Evolutionary conservation across 208 protist genomes (phyloP).

Genomic region (Tritrichomonas musculus): DNA sequence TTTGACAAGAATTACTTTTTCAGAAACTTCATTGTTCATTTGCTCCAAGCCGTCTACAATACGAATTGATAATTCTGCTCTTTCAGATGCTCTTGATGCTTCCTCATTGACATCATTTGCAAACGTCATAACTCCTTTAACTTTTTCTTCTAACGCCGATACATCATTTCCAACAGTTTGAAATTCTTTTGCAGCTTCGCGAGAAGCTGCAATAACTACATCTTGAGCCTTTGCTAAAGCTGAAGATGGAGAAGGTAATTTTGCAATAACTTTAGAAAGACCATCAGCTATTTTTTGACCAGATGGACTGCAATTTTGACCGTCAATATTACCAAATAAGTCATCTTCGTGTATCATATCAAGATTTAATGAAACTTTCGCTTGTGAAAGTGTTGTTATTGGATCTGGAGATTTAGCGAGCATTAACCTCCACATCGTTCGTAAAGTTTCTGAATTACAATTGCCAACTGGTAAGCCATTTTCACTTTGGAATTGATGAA

Average conservation of each 20-base stretch:
- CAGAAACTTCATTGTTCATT: too few species aligned
- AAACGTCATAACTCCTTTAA: too few species aligned
- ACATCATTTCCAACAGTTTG: too few species aligned
- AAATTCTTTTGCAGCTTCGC: too few species aligned
- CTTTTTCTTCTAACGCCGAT: too few species aligned
- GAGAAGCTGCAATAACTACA: not conserved
- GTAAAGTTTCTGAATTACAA: not conserved
- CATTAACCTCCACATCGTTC: not conserved
- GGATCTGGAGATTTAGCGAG: not conserved
- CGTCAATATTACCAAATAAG: not conserved
- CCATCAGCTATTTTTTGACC: not conserved
- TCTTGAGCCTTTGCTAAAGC: not conserved
- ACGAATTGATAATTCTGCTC: too few species aligned
- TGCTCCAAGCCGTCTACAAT: too few species aligned
- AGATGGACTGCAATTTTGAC: not conserved
- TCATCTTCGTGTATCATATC: not conserved
- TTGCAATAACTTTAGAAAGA: not conserved
- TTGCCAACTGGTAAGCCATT: not conserved
- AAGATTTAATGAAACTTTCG: not conserved
- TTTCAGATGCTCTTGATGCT: too few species aligned
- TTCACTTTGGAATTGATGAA: not conserved
- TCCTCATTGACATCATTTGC: too few species aligned
- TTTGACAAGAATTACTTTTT: too few species aligned
- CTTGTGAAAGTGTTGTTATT: not conserved
- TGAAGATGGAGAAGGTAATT: not conserved